Evolutionary conservation across 257 asterid genomes (phyloP).

Genomic region (Leptodermis oblonga): DNA sequence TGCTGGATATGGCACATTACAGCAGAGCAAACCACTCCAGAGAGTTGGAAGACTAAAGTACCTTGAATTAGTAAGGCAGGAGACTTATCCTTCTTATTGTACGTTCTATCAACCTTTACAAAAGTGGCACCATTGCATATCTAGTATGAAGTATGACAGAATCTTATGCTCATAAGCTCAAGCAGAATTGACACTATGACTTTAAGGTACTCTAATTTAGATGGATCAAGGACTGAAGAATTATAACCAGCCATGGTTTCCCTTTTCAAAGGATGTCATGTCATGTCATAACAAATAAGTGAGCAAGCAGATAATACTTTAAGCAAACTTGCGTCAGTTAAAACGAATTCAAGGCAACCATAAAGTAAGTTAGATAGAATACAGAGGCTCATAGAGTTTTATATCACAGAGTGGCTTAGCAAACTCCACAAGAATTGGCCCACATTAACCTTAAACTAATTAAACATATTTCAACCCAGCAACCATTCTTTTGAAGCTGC

Average conservation of each 20-base stretch:
- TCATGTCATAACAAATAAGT: not conserved
- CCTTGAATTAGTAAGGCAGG: constrained; percentile 91
- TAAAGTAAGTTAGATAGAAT: not conserved
- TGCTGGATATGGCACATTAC: not conserved
- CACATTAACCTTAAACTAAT: not conserved
- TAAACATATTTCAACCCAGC: not conserved
- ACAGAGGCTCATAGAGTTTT: not conserved
- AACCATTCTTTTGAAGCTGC: not conserved
- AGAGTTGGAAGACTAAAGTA: constrained; percentile 23
- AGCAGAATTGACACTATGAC: not conserved
- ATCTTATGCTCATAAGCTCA: not conserved
- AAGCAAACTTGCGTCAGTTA: not conserved
- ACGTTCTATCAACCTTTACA: constrained; percentile 67
- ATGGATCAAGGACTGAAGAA: not conserved
- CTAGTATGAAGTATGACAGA: constrained; percentile 35
- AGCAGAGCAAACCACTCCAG: constrained; percentile 8
- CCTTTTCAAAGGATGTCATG: not conserved
- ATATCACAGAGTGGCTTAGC: too few species aligned
- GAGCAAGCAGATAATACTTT: not conserved
- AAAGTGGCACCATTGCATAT: constrained; percentile 71
- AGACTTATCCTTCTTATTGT: constrained; percentile 69
- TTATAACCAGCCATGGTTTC: not conserved
- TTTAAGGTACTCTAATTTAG: not conserved
- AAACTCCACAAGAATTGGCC: not conserved
- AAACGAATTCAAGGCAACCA: not conserved